Evolutionary conservation across 2,329 filamentous ascomycete genomes (phyloP).

Genomic region (Thyridium curvatum): DNA sequence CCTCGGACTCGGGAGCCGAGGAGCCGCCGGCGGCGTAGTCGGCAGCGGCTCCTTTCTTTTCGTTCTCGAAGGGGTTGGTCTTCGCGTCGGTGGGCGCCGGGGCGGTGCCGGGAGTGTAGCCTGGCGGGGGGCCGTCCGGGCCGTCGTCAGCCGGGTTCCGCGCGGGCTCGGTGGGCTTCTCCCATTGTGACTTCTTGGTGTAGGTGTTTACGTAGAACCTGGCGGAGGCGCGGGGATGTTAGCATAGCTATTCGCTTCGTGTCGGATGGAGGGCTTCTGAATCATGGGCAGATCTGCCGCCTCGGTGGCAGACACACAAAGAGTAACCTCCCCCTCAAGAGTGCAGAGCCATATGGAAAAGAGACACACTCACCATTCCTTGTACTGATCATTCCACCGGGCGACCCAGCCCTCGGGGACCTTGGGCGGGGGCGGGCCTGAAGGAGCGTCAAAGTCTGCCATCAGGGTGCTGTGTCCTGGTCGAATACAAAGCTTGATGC

Average conservation of each 20-base stretch:
- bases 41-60: slow-evolving; percentile 22
- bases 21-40: slow-evolving; percentile 19
- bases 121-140: slow-evolving; percentile 59
- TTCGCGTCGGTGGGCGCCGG: slow-evolving; percentile 52
- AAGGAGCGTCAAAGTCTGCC: slow-evolving; percentile 48
- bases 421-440: slow-evolving; percentile 50
- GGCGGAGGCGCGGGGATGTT: neutral
- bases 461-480: slow-evolving; percentile 21
- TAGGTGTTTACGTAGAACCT: slow-evolving; percentile 89
- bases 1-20: slow-evolving; percentile 44
- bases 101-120: slow-evolving; percentile 49
- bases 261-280: neutral
- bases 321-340: neutral
- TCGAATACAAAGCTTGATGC: too few relatives aligned
- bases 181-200: slow-evolving; percentile 89
- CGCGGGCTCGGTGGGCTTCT: slow-evolving; percentile 67
- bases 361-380: slow-evolving; percentile 54
- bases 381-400: slow-evolving; percentile 82
- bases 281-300: slow-evolving; percentile 3
- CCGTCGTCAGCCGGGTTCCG: slow-evolving; percentile 33
- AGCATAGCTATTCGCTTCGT: slow-evolving; percentile 3
- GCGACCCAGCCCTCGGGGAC: slow-evolving; percentile 79
- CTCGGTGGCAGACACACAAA: neutral
- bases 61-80: slow-evolving; percentile 61
- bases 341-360: neutral